Evolutionary conservation across 371 early-diverging fungal species (phyloP).

Genomic region (Rhizomucor pusillus): DNA sequence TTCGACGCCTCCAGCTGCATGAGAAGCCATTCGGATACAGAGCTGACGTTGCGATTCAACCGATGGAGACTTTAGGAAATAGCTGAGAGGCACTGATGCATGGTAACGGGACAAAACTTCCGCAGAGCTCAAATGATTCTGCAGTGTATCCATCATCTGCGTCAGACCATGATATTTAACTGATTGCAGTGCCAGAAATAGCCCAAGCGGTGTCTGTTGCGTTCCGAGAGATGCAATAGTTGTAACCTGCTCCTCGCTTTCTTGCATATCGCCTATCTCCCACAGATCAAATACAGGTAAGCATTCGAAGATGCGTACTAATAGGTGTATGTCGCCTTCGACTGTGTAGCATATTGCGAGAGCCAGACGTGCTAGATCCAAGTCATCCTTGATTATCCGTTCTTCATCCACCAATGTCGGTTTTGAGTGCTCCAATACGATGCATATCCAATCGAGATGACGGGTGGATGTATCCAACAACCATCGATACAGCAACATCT

Average conservation of each 20-base stretch:
- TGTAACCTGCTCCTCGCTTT: constrained; percentile 3
- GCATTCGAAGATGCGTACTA: constrained; percentile 62
- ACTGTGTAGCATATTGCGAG: constrained; percentile 54
- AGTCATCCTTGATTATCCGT: constrained; percentile 59
- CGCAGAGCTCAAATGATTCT: constrained; percentile 62
- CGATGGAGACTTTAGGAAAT: constrained; percentile 55
- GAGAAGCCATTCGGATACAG: constrained; percentile 63
- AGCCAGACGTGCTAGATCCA: constrained; percentile 54
- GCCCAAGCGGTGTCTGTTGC: constrained; percentile 20
- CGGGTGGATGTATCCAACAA: constrained; percentile 28
- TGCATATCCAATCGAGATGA: constrained; percentile 56
- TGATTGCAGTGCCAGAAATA: constrained; percentile 48
- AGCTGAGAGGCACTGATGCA: constrained; percentile 55
- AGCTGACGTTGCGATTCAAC: constrained; percentile 54
- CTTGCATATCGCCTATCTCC: constrained; percentile 25
- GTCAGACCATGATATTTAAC: constrained; percentile 49
- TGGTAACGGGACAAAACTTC: constrained; percentile 65
- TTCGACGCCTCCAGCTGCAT: constrained; percentile 59
- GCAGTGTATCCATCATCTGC: constrained; percentile 61
- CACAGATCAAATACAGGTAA: constrained; percentile 60
- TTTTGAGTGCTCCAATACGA: constrained; percentile 56
- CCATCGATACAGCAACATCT: constrained; percentile 45
- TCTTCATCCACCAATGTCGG: constrained; percentile 53
- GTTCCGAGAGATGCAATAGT: constrained; percentile 30
- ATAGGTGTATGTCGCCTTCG: constrained; percentile 35